Evolutionary conservation across 1,139 yeast genomes (phyloP), one percentile per base, ranked within the genome.

Genomic region (Starmera stellimalicola): DNA sequence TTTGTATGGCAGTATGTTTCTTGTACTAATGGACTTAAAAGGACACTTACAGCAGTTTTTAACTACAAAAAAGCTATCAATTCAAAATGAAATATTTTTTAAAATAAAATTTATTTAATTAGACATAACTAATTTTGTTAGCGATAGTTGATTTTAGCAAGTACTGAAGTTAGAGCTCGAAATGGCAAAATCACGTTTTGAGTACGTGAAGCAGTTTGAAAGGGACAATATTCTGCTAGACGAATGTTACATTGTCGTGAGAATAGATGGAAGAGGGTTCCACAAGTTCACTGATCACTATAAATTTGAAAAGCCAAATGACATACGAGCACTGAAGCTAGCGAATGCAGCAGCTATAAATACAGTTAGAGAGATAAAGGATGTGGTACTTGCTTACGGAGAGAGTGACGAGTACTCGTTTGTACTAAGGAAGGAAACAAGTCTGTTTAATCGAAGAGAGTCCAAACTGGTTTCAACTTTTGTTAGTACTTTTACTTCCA

Each of bases 321-420:
- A 91, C 57, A 42, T 58, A 20, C 55, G 73, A 24, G 97, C 97
- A 0, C 58, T 91, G 32, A 59, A 64, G 9, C 71, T 87, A 37
- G 87, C 93, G 88, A 91, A 87, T 57, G 63, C 66, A 3, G 77
- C 95, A 3, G 98, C 98, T 0, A 47, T 52, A 38, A 68, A 70
- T 32, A 69, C 87, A 7, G 70, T 84, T 67, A 58, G 65, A 26
- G 63, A 65, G 29, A 66, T 81, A 17, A 74, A 84, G 8, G 98
- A 93, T 43, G 70, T 85, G 1, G 51, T 77, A 16, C 43, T 88
- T 55, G 94, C 95, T 0, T 91, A 81, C 52, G 99, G 99, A 0
- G 97, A 91, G 50, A 80, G 94, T 23, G 99, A 91, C 55, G 99
- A 91, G 58, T 91, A 82, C 54, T 81, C 93, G 16, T 88, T 88